phyloP scores from a whole-genome alignment of 257 asterid genomes.

The Capsicum rhomboideum region DNA sequence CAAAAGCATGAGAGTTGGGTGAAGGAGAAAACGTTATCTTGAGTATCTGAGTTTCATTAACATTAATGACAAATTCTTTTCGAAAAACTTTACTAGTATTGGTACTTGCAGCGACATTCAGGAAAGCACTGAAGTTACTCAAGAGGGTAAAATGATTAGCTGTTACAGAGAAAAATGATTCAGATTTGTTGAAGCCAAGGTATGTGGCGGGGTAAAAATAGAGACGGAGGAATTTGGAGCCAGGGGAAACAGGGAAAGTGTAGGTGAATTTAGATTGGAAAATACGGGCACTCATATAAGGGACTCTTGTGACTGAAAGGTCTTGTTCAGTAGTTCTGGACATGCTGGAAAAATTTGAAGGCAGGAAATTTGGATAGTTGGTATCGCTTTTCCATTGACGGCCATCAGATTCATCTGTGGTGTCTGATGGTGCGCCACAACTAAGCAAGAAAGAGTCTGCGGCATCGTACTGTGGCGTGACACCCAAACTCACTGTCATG shows the following conservation, averaged over 20 bases:
- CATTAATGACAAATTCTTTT: constrained; percentile 26
- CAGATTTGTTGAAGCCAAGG: constrained; percentile 5
- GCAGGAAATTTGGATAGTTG: constrained; percentile 11
- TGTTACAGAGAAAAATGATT: constrained; percentile 23
- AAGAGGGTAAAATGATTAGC: constrained; percentile 33
- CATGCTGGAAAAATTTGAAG: constrained; percentile 9
- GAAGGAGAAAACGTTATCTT: constrained; percentile 32
- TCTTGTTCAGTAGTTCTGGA: constrained; percentile 15
- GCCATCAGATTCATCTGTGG: background rate
- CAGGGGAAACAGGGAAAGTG: constrained; percentile 28
- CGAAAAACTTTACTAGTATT: background rate
- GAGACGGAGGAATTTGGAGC: constrained; percentile 50
- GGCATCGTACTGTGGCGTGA: constrained; percentile 10
- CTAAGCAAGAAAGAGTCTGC: constrained; percentile 35
- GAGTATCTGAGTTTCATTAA: constrained; percentile 18
- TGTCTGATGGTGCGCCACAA: constrained; percentile 30
- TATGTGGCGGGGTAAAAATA: constrained; percentile 33
- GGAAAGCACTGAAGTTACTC: constrained; percentile 35
- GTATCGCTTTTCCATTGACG: constrained; percentile 42
- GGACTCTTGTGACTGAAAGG: constrained; percentile 14
- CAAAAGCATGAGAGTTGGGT: constrained; percentile 33
- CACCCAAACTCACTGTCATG: background rate
- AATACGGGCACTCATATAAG: constrained; percentile 35
- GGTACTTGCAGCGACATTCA: background rate
- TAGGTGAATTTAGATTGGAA: constrained; percentile 32